Base-by-base conservation (phyloP, 2,329 filamentous ascomycete genomes). In the Ascosphaera aggregata region DNA sequence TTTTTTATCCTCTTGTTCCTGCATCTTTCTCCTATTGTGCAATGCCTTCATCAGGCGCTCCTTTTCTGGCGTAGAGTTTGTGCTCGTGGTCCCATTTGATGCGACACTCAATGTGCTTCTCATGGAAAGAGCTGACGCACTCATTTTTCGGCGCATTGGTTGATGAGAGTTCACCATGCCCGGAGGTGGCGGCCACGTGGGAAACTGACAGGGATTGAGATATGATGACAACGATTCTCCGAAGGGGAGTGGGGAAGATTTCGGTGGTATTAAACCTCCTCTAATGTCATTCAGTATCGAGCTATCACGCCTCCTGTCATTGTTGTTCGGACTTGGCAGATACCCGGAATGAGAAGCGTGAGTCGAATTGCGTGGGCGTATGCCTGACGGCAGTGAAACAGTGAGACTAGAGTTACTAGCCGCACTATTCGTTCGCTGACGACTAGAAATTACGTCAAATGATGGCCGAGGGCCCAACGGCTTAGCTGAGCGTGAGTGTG, bases 31-130 rank as follows among this genome's bases (percentile, higher is more conserved):
- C 39, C 86, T 71, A 47, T 94, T 58, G 56, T 94, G 80, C 60
- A 94, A 68, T 5, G 89, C 89, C 60, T 91, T 94, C 80, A 93
- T 85, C 44, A 98, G 63, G 40, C 89, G 70, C 43, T 80, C 73
- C 60, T 91, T 95, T 55, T 98, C 89, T 1, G 81, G 80, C 1
- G 81, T 82, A n/a, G n/a, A n/a, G n/a, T n/a, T n/a, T n/a, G n/a
- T n/a, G n/a, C n/a, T n/a, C n/a, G n/a, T n/a, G n/a, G n/a, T n/a
- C n/a, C n/a, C 49, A 91, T 77, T n/a, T 62, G 60, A 9, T 54
- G 64, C 48, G 55, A 63, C 50, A 51, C 52, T 44, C n/a, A 58
- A 44, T 47, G 61, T 60, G 54, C 51, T 69, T 55, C 51, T 56
- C 50, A 40, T 48, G 18, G 58, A 60, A 43, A 54, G 51, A 5